Evolutionary conservation across 192 early-diverging fungal genomes (phyloP).

Genomic region (Coemansia sp.): DNA sequence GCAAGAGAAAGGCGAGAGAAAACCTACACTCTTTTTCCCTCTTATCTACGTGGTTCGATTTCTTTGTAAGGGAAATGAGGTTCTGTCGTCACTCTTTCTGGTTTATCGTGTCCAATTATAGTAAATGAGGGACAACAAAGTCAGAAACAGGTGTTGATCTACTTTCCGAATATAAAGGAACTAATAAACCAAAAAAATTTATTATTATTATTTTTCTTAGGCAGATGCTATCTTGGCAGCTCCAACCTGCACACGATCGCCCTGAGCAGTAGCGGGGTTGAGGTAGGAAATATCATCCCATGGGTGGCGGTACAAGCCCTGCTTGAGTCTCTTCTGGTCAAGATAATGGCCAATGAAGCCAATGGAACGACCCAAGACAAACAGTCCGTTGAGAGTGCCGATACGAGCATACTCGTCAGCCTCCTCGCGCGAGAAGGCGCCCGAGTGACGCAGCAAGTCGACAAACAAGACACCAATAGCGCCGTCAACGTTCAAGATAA

Average conservation of each 20-base stretch:
- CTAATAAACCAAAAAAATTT: too few species aligned
- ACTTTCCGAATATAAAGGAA: too few species aligned
- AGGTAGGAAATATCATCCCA: slow-evolving; percentile 97
- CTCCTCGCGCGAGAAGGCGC: slow-evolving; percentile 92
- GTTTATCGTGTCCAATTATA: neutral
- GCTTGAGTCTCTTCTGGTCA: slow-evolving; percentile 98
- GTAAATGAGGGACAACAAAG: neutral
- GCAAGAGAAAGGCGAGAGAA: too few species aligned
- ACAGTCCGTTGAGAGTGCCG: slow-evolving; percentile 95
- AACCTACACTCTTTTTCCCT: neutral
- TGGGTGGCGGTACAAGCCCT: slow-evolving; percentile 97
- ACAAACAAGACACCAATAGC: slow-evolving; percentile 96
- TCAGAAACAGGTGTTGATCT: too few species aligned
- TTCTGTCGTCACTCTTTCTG: neutral
- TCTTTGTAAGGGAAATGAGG: slow-evolving; percentile 4
- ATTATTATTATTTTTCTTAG: neutral
- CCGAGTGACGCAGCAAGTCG: slow-evolving; percentile 88
- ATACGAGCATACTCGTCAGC: slow-evolving; percentile 96
- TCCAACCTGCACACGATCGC: slow-evolving; percentile 56
- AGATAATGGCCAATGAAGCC: slow-evolving; percentile 98
- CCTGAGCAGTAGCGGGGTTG: slow-evolving; percentile 44
- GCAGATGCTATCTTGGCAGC: slow-evolving; percentile 51
- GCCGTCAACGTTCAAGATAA: slow-evolving; percentile 95
- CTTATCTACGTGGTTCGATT: neutral
- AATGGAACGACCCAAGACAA: slow-evolving; percentile 92